A percentile compares a stretch with the other conserved stretches of the same genome.
Evolutionary conservation across 257 asterid genomes (phyloP).

Genomic region (Cynanchum wilfordii): DNA sequence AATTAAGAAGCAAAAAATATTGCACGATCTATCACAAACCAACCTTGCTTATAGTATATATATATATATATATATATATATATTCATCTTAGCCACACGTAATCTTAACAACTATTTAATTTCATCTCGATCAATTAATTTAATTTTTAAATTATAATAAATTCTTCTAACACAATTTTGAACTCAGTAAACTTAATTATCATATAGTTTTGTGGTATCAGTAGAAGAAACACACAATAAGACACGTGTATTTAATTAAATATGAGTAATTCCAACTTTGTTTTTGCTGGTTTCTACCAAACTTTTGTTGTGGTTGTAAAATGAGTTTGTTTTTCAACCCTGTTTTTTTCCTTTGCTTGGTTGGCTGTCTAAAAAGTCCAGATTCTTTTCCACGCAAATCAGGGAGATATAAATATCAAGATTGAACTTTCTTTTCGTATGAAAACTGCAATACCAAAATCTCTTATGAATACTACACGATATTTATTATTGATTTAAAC

Average conservation of each 20-base stretch:
- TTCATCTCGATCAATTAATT: too few relatives aligned
- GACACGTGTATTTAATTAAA: background rate
- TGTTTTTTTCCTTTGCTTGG: conserved; percentile 7
- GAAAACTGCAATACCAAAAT: background rate
- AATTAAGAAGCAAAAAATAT: conserved; percentile 2
- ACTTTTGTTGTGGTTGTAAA: conserved; percentile 1
- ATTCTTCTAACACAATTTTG: too few relatives aligned
- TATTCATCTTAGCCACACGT: background rate
- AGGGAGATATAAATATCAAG: background rate
- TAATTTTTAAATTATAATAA: too few relatives aligned
- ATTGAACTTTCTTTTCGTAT: background rate
- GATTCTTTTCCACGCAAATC: conserved; percentile 3
- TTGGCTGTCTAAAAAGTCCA: background rate
- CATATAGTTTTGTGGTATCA: too few relatives aligned
- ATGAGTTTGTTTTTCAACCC: background rate
- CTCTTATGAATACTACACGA: too few relatives aligned
- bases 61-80: too few relatives aligned
- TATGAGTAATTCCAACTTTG: background rate
- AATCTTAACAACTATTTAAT: too few relatives aligned
- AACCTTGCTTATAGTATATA: background rate
- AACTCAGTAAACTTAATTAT: too few relatives aligned
- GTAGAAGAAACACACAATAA: background rate
- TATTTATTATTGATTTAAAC: too few relatives aligned
- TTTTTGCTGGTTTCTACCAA: conserved; percentile 1
- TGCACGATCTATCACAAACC: conserved; percentile 7